Evolutionary conservation across 345 rosid species (phyloP).

Genomic region (Hevea brasiliensis): DNA sequence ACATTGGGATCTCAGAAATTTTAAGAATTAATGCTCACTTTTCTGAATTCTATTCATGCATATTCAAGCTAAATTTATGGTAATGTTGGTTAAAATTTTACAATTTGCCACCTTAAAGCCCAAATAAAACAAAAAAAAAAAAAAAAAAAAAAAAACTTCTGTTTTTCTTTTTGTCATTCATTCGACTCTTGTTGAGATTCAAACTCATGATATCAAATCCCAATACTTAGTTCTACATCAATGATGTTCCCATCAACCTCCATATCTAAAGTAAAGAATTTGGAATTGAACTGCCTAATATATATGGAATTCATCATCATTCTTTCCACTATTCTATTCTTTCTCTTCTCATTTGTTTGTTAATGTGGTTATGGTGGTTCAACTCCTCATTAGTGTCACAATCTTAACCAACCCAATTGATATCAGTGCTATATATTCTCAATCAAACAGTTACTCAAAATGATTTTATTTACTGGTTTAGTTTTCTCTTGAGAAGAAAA

Average conservation of each 20-base stretch:
- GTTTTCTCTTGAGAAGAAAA: slow-evolving; percentile 2
- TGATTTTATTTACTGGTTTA: not conserved
- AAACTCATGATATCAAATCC: too few species aligned
- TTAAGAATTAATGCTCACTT: too few species aligned
- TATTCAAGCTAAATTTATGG: not conserved
- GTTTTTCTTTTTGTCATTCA: too few species aligned
- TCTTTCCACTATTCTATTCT: not conserved
- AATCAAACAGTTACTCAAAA: not conserved
- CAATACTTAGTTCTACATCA: not conserved
- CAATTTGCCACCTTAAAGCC: not conserved
- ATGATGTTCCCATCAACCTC: not conserved
- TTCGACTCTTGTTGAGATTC: too few species aligned
- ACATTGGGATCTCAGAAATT: too few species aligned
- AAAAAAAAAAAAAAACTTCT: too few species aligned
- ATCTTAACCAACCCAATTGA: not conserved
- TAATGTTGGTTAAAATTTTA: not conserved
- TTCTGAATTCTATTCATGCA: not conserved
- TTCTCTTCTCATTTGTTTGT: not conserved
- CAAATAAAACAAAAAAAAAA: not conserved
- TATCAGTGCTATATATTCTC: not conserved
- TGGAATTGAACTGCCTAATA: not conserved
- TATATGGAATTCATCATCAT: not conserved
- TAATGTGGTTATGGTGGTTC: not conserved
- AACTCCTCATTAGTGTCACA: not conserved
- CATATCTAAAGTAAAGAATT: not conserved